Percentiles rank a stretch among this genome's conserved stretches.
Evolutionary conservation across 108 stramenopile species (phyloP).

Genomic region (Fragilariopsis cylindrus): DNA sequence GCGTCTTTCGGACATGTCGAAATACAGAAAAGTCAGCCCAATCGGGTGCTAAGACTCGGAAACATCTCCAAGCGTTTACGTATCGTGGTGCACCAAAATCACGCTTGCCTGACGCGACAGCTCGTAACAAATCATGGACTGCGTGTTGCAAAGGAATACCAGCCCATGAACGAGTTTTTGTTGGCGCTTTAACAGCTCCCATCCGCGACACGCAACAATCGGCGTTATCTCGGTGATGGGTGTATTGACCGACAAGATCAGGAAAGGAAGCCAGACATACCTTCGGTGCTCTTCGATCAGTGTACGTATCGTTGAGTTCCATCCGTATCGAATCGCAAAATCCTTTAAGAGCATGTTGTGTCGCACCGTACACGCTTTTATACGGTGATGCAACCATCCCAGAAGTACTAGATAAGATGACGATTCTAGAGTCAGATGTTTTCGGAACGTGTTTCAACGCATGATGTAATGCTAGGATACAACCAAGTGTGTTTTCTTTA

Average conservation of each 20-base stretch:
- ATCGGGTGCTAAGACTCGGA: conserved; percentile 11
- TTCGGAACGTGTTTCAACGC: conserved; percentile 32
- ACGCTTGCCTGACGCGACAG: conserved; percentile 26
- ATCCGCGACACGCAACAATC: conserved; percentile 1
- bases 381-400: conserved; percentile 33
- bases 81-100: conserved; percentile 26
- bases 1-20: conserved; percentile 22
- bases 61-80: conserved; percentile 29
- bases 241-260: conserved; percentile 18
- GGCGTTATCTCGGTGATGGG: background rate
- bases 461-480: conserved; percentile 28
- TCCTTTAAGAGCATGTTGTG: conserved; percentile 34
- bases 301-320: conserved; percentile 30
- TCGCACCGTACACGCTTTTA: conserved; percentile 32
- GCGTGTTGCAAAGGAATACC: conserved; percentile 28
- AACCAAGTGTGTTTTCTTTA: conserved; percentile 30
- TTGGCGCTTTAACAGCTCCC: conserved; percentile 30
- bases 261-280: conserved; percentile 27
- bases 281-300: conserved; percentile 18
- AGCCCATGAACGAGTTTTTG: conserved; percentile 27
- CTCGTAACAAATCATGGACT: conserved; percentile 19
- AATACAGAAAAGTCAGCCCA: conserved; percentile 25
- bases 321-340: conserved; percentile 34
- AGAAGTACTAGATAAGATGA: conserved; percentile 25
- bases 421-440: conserved; percentile 32